Evolutionary conservation across 345 rosid genomes (phyloP).

Genomic region (thale cress (Arabidopsis thaliana)): DNA sequence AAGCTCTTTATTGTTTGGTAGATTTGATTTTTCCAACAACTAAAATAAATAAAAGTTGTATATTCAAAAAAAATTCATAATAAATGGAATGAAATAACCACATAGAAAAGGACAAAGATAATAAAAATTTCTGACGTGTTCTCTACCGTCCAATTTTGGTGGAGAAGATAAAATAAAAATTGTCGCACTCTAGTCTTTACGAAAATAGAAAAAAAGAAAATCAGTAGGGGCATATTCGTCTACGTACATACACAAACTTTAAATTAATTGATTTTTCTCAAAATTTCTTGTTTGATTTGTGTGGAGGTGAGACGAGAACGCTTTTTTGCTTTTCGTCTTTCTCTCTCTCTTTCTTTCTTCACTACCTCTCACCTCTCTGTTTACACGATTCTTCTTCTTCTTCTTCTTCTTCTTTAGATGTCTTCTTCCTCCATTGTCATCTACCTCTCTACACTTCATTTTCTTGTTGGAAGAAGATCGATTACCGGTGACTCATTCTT

Average conservation of each 20-base stretch:
- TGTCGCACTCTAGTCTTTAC: conserved; percentile 1
- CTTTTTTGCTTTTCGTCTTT: conserved; percentile 46
- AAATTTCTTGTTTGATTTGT: conserved; percentile 43
- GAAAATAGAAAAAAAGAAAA: neutral
- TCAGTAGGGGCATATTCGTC: conserved; percentile 31
- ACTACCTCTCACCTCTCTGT: conserved; percentile 28
- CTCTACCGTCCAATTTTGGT: conserved; percentile 50
- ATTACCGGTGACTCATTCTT: conserved; percentile 15
- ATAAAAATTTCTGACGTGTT: conserved; percentile 24
- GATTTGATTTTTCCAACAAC: conserved; percentile 4
- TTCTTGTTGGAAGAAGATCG: conserved; percentile 31
- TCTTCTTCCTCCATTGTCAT: conserved; percentile 23
- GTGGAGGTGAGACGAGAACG: conserved; percentile 74
- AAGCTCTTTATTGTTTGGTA: neutral
- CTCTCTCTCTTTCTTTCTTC: conserved; percentile 35
- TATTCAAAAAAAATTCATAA: neutral
- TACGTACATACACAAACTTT: neutral
- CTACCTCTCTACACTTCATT: conserved; percentile 26
- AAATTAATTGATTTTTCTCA: neutral
- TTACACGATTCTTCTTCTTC: conserved; percentile 44
- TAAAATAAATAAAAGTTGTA: neutral
- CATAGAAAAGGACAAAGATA: conserved; percentile 34
- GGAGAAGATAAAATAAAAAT: conserved; percentile 46
- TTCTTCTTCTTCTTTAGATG: neutral
- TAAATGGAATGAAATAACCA: neutral